Percentiles rank a stretch among this genome's conserved stretches.
Conservation (phyloP, 1,284 basidiomycete species). For the Taiwanofungus camphoratus region DNA sequence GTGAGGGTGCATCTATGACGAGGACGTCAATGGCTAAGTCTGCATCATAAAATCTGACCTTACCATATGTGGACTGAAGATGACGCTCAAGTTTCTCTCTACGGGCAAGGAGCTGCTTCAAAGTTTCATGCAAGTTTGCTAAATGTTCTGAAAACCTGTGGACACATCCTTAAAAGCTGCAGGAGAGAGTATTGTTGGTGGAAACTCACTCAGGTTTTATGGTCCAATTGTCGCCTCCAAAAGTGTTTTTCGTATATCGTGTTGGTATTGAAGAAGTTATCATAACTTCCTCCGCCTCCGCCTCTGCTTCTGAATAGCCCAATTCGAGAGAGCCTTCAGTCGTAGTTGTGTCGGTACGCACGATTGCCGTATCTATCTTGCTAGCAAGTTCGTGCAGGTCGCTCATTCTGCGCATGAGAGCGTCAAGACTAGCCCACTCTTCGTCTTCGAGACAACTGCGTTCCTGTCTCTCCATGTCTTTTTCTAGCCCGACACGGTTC, state of each 20-base stretch:
- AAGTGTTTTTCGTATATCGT: conserved; percentile 16
- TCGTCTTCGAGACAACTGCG: conserved; percentile 23
- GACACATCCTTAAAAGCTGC: neutral
- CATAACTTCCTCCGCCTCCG: conserved; percentile 8
- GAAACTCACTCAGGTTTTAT: conserved; percentile 66
- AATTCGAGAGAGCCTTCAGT: conserved; percentile 12
- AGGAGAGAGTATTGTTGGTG: neutral
- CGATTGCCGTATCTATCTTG: conserved; percentile 56
- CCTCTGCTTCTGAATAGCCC: conserved; percentile 19
- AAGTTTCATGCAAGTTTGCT: conserved; percentile 42
- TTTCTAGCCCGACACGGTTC: conserved; percentile 50
- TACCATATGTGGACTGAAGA: conserved; percentile 54
- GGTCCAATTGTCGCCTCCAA: conserved; percentile 36
- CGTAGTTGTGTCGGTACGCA: conserved; percentile 20
- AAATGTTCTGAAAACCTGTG: conserved; percentile 67
- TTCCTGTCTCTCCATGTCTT: conserved; percentile 42
- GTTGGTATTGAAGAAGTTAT: conserved; percentile 10
- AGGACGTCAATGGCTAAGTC: conserved; percentile 3
- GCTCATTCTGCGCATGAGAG: conserved; percentile 50
- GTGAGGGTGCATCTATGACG: conserved; percentile 61
- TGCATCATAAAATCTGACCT: conserved; percentile 11
- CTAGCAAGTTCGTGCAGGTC: conserved; percentile 52
- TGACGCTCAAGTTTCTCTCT: conserved; percentile 49
- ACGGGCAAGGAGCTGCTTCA: conserved; percentile 40
- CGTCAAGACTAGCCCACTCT: conserved; percentile 53